Base-by-base conservation (phyloP, 257 asterid genomes). In the Osmanthus fragrans region DNA sequence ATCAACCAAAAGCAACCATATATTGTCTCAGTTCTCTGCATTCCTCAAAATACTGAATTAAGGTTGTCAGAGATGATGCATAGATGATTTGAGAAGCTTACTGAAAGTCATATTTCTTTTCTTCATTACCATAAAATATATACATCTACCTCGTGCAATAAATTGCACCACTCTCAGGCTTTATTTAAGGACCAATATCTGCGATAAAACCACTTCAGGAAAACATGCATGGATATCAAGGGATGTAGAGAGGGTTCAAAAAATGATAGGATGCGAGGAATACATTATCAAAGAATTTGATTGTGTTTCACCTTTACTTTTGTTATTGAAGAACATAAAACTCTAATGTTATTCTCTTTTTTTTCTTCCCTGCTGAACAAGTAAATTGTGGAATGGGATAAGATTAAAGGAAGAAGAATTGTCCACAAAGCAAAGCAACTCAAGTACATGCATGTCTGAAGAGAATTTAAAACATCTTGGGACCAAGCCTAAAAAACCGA, bases 1-100 rank as follows among this genome's bases (percentile, higher is more conserved):
- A 73, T 63, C 30, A 36, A 65, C 47, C 42, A 65, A 51, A 75
- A 75, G 51, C 27, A 42, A 76, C 29, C 74, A 25, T 3, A 30
- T 10, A 18, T 1, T 0, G 49, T 75, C 65, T 15, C 47, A 36
- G 6, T 19, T 33, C 29, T 63, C 67, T 7, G 25, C n/a, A 66
- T 42, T 76, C 51, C 13, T 33, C 16, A 16, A 69, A 23, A 13
- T 21, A 19, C 27, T 3, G 45, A 58, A 32, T 68, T 27, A 40
- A 29, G 2, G 32, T 40, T 18, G 3, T 45, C 54, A 45, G 13
- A 45, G 54, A 45, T 13, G 54, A 45, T 45, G 7, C 21, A 18
- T 18, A 76, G 29, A 70, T 40, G 39, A 70, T 2, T 8, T 18
- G 23, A 54, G 47, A 77, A 16, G 76, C 56, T 42, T 13, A 58